Base-by-base conservation (phyloP, 805 yeast genomes). In the Hanseniaspora vineae region DNA sequence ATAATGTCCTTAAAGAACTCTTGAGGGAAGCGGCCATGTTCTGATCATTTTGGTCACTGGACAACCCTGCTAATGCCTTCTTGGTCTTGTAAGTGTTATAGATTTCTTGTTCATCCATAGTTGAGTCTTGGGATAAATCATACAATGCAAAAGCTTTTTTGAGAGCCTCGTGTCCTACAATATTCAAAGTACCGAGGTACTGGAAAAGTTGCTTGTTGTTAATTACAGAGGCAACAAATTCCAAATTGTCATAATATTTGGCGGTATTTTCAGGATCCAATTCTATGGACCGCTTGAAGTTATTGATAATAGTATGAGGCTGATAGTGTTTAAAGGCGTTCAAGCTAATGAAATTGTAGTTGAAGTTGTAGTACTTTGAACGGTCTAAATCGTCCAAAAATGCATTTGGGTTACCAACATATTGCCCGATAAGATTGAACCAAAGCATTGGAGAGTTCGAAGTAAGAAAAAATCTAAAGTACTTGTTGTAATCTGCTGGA, bases 231-330 rank as follows among this genome's bases (percentile, higher is more conserved):
- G 82, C 73, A 37, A 81, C 66, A 39, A 63, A 71, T 6, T 62
- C 65, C 33, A 83, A 58, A 0, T 81, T 74, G 58, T 83, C 88
- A 53, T 77, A 72, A 53, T 80, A 81, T 33, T 66, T 59, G 0
- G 83, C 78, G 1, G 58, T 51, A 44, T 70, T 65, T 0, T 52
- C 58, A 0, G 75, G 70, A 57, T 81, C 85, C 44, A 67, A 49
- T 0, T 51, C 46, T 3, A 59, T 54, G 47, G 72, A 68, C 0
- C 60, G 57, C 18, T 72, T 68, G 56, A 73, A 83, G 39, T 76
- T 68, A 17, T 65, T 64, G 13, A 70, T 67, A 12, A 83, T 65
- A 32, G 67, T 59, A 15, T 69, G 66, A 51, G 78, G 82, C 23
- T 67, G 54, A 56, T 77, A 79, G 51, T 69, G 69, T 17, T 72